Base-by-base conservation (phyloP, 805 yeast genomes). In the Yarrowia bubula region DNA sequence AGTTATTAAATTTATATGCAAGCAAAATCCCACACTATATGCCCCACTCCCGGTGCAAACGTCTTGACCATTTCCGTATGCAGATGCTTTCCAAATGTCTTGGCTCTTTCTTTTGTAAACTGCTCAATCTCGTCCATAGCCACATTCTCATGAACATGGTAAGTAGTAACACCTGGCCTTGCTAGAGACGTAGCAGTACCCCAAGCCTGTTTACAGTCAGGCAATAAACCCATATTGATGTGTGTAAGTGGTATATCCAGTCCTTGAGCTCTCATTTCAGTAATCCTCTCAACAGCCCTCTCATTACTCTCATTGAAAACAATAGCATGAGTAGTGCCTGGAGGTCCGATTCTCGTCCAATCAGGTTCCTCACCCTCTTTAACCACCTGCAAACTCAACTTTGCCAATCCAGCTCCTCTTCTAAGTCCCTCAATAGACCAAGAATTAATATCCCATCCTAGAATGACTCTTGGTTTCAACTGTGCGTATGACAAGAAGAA, bases 21-120 rank as follows among this genome's bases (percentile, higher is more conserved):
- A 22, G 28, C 28, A 75, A 55, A 55, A 67, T 84, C 88, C 2
- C 81, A 77, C 51, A 89, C 89, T 1, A 89, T 77, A 69, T 90
- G 97, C 87, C 89, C 87, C 1, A 91, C 85, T 57, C 88, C 93
- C 0, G 97, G 97, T 0, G 96, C 96, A 79, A 86, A 90, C 0
- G 93, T 88, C 75, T 90, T 91, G 65, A 91, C 89, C 69, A 78
- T 82, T 68, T 88, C 90, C 9, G 86, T 67, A 67, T 84, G 86
- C 1, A 70, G 9, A 10, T 74, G 75, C 7, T 51, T 65, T 0
- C 44, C 41, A 13, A 70, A 65, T 2, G 53, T 18, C 15, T 31
- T n/a, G 7, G 17, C 47, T 2, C 77, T 73, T 3, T 68, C 67
- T 1, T 64, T 48, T 14, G 66, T 51, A 71, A 83, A 77, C 1